Evolutionary conservation across 2,329 filamentous ascomycete genomes (phyloP), one percentile per base, ranked within the genome.

Genomic region (Pseudocercospora eumusae): DNA sequence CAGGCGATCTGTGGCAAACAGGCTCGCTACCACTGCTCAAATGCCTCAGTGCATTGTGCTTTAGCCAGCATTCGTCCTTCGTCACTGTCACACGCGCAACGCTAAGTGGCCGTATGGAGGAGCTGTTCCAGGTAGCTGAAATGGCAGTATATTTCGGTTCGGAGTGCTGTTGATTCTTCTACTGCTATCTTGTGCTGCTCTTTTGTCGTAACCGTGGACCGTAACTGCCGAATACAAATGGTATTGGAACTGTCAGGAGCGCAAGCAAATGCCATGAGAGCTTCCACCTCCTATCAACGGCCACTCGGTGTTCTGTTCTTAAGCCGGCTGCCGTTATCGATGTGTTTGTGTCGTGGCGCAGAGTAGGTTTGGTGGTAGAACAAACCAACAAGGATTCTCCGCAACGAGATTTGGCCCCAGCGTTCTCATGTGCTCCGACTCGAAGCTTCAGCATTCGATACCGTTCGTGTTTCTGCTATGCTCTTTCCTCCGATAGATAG

Each of bases 191-290:
- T 52, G 18, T 52, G 61, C 31, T 45, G 8, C 56, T 65, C 31
- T 28, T 55, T 4, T 33, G 20, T 42, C 61, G 47, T 31, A 65
- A 21, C n/a, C 28, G 40, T 10, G 53, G 27, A 3, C 64, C 64
- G 33, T 59, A 66, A 13, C 44, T 55, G 6, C 40, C 69, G 27
- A 72, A 73, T 15, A 71, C 15, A 18, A 70, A 69, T 4, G 72
- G 72, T 25, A 71, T 66, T 1, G 70, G 70, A 7, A 70, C 66
- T 47, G 73, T 59, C 1, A 64, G 66, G 49, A 75, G 60, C 0
- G 68, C n/a, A 64, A 9, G 75, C 59, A 33, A 77, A 77, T 0
- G 70, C 78, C 49, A 79, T 64, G 10, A 79, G 53, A 40, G n/a
- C n/a, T n/a, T n/a, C n/a, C n/a, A n/a, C n/a, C n/a, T n/a, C n/a